Base-by-base conservation (phyloP, 768 basidiomycete genomes). In the Pluteus cervinus region DNA sequence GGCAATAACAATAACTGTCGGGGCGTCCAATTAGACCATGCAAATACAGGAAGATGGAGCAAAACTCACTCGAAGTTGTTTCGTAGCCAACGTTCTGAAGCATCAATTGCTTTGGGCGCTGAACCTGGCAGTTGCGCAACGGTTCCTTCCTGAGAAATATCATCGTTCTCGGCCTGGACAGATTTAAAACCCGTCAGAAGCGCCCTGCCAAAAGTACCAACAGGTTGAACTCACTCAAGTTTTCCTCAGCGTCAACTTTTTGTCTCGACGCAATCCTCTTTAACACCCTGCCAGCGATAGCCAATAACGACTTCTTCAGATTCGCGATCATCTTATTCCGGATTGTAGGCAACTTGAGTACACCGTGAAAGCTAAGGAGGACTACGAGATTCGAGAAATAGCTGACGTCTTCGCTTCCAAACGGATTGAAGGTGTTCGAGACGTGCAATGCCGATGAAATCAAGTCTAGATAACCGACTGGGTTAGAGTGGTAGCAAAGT, bases 371-470 rank as follows among this genome's bases (percentile, higher is more conserved):
- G 2, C 48, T 42, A 6, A 66, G 38, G 1, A 63, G 37, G 26
- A 53, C 22, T 20, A 29, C 3, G 25, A 44, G 4, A 38, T 29
- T 21, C 24, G 43, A 17, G 15, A 46, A 20, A n/a, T 47, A n/a
- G 4, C 46, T 41, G 31, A 35, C 12, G 44, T 45, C 5, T 49
- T 51, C 4, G 42, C 36, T 8, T 12, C 37, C 16, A 25, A 40
- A 26, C 8, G 32, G 45, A 11, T 59, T 60, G 40, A 76, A 76
- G 42, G 42, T 75, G 64, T n/a, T 65, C 64, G 43, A 76, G 76
- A 0, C 66, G 66, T 2, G 69, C 68, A 17, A 68, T 58, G 7
- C 75, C 72, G 24, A 76, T 61, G 12, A 50, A 61, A 40, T 77
- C 75, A 5, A 76, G 49, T 4, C 71, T 73, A 15, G 28, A 12